Base-by-base conservation (phyloP, 2,329 filamentous ascomycete genomes). In the Fusarium sp. region DNA sequence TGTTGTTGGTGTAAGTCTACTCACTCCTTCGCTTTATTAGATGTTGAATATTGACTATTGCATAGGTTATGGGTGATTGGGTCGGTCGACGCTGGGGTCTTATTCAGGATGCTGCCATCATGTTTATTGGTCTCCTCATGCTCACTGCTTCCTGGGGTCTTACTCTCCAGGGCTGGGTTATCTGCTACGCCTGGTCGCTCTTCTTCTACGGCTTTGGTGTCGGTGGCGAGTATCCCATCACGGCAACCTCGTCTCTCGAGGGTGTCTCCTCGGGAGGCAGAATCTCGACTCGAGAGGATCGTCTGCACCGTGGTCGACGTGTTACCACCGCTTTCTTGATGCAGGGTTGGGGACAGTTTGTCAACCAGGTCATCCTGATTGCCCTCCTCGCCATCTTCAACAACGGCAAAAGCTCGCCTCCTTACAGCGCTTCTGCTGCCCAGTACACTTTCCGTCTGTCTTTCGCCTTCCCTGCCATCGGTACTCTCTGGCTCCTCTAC, bases 261-360 rank as follows among this genome's bases (percentile, higher is more conserved):
- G 92, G 93, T 72, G 90, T 92, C 13, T 90, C 93, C 41, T 88
- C 91, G n/a, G 80, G 92, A 34, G 93, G 94, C 61, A 93, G 90
- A 76, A 80, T 97, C 50, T 97, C 94, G 7, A 97, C 93, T 56
- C 90, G 89, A 62, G 92, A 97, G 50, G 94, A 98, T 76, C 92
- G 94, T 75, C 88, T 98, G 49, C 94, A 98, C 81, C 92, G 94
- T 79, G 94, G 94, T 65, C 91, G 94, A 73, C 96, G 96, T 78
- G 94, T 97, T 75, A 97, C 93, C 67, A 92, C 90, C 76, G 93
- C 94, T 56, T 98, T 98, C 82, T 79, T 98, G 78, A 97, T 98
- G 94, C 94, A 98, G 79, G 94, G 94, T 51, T 98, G 94, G 94
- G 94, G 94, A 67, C 94, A 98, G 78, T 91, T 97, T 76, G 83